Evolutionary conservation across 176 grass and related monocot species (phyloP).

Genomic region (Eragrostis curvula): DNA sequence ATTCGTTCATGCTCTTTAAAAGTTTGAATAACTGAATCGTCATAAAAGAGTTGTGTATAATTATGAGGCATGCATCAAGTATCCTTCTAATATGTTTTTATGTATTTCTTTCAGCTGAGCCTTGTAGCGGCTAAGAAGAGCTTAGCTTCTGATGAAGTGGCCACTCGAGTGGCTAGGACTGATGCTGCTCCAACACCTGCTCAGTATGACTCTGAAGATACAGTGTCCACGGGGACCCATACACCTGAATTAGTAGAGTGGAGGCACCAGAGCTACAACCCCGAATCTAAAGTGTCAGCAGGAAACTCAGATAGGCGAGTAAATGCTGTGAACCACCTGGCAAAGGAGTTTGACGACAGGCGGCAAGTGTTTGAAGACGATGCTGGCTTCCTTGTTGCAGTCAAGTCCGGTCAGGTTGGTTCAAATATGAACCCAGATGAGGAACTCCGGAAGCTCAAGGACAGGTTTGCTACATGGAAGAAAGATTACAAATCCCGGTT

Average conservation of each 20-base stretch:
- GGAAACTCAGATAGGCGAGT: constrained; percentile 48
- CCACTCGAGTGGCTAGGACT: constrained; percentile 20
- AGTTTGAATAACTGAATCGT: constrained; percentile 4
- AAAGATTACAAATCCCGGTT: constrained; percentile 88
- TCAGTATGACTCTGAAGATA: constrained; percentile 74
- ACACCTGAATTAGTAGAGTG: constrained; percentile 55
- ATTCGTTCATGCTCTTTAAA: background rate
- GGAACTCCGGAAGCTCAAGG: constrained; percentile 81
- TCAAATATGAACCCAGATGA: constrained; percentile 64
- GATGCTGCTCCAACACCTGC: constrained; percentile 47
- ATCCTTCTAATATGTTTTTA: constrained; percentile 36
- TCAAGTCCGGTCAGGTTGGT: constrained; percentile 48
- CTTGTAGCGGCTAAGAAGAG: constrained; percentile 85
- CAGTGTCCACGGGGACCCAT: constrained; percentile 62
- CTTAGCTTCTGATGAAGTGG: constrained; percentile 55
- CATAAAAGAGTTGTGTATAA: constrained; percentile 25
- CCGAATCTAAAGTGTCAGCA: constrained; percentile 41
- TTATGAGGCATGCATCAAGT: background rate
- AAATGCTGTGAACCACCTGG: constrained; percentile 63
- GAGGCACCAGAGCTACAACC: constrained; percentile 44
- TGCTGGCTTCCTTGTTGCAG: constrained; percentile 56
- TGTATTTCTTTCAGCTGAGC: constrained; percentile 63
- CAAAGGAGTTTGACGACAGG: constrained; percentile 78
- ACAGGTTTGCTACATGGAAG: constrained; percentile 87
- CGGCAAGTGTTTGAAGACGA: constrained; percentile 73